Percentiles rank a stretch among this genome's conserved stretches.
Conservation (phyloP, 805 yeast species). For the Starmerella stellata region DNA sequence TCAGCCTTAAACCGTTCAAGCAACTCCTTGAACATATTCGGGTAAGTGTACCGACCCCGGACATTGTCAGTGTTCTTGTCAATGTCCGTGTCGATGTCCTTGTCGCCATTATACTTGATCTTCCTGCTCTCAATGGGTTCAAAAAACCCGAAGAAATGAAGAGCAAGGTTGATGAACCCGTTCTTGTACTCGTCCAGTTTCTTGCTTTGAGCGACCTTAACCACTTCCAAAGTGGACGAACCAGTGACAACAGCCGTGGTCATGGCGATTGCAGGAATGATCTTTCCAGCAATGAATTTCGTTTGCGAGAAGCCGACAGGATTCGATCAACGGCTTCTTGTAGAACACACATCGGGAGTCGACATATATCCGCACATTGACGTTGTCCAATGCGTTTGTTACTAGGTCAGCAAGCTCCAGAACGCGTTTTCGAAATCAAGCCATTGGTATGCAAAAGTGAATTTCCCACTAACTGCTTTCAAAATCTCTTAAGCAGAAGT, state of each 20-base stretch:
- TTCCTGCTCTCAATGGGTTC: constrained; percentile 83
- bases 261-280: constrained; percentile 97
- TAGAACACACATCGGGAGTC: constrained; percentile 92
- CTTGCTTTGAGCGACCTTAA: constrained; percentile 68
- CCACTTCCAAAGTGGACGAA: constrained; percentile 73
- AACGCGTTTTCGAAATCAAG: constrained; percentile 79
- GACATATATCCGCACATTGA: constrained; percentile 93
- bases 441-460: constrained; percentile 81
- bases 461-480: constrained; percentile 89
- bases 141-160: constrained; percentile 91
- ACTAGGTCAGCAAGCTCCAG: constrained; percentile 79
- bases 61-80: too few relatives aligned
- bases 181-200: constrained; percentile 77
- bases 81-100: too few relatives aligned
- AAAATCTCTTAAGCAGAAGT: constrained; percentile 90
- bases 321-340: constrained; percentile 77
- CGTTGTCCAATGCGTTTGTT: constrained; percentile 91
- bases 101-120: constrained; percentile 56
- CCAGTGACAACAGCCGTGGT: constrained; percentile 98
- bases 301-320: constrained; percentile 79
- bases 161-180: constrained; percentile 78
- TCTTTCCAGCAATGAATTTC: constrained; percentile 93
- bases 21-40: constrained; percentile 49
- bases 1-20: constrained; percentile 57
- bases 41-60: constrained; percentile 83